These are phyloP conservation scores for Oryza rufipogon DNA, from an alignment of 176 grass and related monocot genomes.

Conservation along the genomic window DNA sequence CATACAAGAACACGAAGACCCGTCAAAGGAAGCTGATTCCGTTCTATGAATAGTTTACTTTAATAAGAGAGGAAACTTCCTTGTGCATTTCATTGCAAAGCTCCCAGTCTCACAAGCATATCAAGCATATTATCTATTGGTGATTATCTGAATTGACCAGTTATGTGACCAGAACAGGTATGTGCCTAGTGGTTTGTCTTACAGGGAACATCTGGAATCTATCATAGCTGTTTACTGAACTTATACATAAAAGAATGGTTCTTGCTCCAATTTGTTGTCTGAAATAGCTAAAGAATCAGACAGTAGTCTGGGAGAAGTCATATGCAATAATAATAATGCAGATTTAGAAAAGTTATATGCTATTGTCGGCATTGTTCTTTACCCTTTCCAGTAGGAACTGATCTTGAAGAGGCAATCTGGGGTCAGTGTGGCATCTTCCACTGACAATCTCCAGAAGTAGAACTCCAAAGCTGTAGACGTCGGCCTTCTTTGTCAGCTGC, in stretches of 20 bases:
- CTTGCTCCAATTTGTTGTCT: background rate
- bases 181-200: constrained; percentile 16
- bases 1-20: background rate
- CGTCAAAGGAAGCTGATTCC: background rate
- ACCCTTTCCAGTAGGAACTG: constrained; percentile 82
- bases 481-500: constrained; percentile 63
- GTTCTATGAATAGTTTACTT: background rate
- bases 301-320: background rate
- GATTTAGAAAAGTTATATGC: background rate
- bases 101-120: background rate
- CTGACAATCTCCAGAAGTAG: constrained; percentile 73
- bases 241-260: constrained; percentile 24
- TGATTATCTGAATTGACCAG: constrained; percentile 14
- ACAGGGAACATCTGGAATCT: constrained; percentile 2
- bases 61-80: constrained; percentile 29
- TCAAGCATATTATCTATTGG: constrained; percentile 4
- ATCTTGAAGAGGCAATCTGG: constrained; percentile 58
- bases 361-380: background rate
- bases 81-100: constrained; percentile 12
- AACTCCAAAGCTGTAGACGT: constrained; percentile 73
- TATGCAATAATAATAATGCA: constrained; percentile 6
- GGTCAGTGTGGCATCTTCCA: constrained; percentile 70
- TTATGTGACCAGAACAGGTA: background rate
- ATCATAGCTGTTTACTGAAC: background rate
- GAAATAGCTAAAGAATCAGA: constrained; percentile 24